These are phyloP conservation scores for Pythium aristosporum DNA, from an alignment of 352 stramenopile genomes.

Conservation along the genomic window DNA sequence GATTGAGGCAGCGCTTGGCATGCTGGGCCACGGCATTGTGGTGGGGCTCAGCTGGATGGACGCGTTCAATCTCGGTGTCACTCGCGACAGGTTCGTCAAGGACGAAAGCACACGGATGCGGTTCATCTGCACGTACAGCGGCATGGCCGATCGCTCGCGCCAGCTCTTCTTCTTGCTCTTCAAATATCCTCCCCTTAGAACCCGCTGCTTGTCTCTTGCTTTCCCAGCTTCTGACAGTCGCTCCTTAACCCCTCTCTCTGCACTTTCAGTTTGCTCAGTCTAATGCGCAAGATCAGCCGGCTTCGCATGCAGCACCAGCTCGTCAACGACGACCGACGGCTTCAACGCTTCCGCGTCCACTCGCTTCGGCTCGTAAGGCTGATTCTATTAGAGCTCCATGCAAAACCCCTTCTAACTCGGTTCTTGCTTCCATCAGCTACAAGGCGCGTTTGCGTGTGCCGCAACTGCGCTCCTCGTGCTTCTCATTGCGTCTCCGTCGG, in stretches of 20 bases:
- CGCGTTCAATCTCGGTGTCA: conserved; percentile 45
- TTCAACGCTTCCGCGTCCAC: conserved; percentile 4
- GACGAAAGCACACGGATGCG: conserved; percentile 13
- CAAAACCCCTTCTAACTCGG: not conserved
- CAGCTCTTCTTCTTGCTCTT: conserved; percentile 65
- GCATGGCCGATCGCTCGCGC: conserved; percentile 47
- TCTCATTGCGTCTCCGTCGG: conserved; percentile 42
- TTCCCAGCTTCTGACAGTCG: not conserved
- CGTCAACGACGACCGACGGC: conserved; percentile 8
- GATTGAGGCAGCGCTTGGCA: conserved; percentile 38
- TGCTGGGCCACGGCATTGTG: conserved; percentile 53
- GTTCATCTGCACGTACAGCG: conserved; percentile 57
- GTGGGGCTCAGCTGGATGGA: conserved; percentile 70
- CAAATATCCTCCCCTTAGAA: conserved; percentile 64
- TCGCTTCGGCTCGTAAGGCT: conserved; percentile 33
- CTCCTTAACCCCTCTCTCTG: not conserved
- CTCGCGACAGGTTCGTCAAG: conserved; percentile 16
- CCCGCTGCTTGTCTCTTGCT: not conserved
- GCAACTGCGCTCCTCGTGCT: conserved; percentile 36
- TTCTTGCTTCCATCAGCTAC: conserved; percentile 26
- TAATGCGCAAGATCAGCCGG: conserved; percentile 43
- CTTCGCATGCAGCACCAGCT: conserved; percentile 18
- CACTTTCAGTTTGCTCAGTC: conserved; percentile 55
- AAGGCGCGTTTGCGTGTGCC: conserved; percentile 32
- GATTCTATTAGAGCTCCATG: not conserved